These are phyloP conservation scores for Tuber brumale DNA, from an alignment of 495 filamentous ascomycete species.

Conservation along the genomic window DNA sequence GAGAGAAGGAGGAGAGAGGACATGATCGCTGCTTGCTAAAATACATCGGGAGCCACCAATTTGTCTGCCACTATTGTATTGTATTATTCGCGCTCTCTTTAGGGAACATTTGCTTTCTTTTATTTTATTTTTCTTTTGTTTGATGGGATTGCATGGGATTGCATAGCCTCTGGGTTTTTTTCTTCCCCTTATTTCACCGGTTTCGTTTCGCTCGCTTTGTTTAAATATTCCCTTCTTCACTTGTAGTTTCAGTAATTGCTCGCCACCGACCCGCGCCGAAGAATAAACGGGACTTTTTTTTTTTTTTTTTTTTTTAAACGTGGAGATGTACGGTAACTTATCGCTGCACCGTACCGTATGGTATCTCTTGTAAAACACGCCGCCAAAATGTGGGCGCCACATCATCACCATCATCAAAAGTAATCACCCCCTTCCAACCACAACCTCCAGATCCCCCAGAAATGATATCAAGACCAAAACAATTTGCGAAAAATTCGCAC, in stretches of 20 bases:
- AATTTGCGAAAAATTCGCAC: no score
- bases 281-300: background rate
- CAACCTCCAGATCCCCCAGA: no score
- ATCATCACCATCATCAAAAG: background rate
- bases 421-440: background rate
- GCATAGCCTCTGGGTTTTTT: slow-evolving; percentile 3
- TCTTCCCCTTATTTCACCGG: background rate
- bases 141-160: slow-evolving; percentile 1
- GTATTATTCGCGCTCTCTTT: background rate
- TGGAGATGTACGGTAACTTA: background rate
- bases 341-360: background rate
- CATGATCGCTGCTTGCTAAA: slow-evolving; percentile 15
- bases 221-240: slow-evolving; percentile 3
- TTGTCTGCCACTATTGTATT: background rate
- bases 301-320: background rate
- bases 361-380: background rate
- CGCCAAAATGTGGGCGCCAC: background rate
- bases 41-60: background rate
- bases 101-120: slow-evolving; percentile 5
- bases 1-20: slow-evolving; percentile 16
- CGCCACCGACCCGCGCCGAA: background rate
- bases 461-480: no score
- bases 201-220: background rate
- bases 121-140: slow-evolving; percentile 10
- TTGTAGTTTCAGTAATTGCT: slow-evolving; percentile 6